These are phyloP conservation scores for Skeletonema marinoi DNA, from an alignment of 108 stramenopile species.

Conservation along the genomic window DNA sequence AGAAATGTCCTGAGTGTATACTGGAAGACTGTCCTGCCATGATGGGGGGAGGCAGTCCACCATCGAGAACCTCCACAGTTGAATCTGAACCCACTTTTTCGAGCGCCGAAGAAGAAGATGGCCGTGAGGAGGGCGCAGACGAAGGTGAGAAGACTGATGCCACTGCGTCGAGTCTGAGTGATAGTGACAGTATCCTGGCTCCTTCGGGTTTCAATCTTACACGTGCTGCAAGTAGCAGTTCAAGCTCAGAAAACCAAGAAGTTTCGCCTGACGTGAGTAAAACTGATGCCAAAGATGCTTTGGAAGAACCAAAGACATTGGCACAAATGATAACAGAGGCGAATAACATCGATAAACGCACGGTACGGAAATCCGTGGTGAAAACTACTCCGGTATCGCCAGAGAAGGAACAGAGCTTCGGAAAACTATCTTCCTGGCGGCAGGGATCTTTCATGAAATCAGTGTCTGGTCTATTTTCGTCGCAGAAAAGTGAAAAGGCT, in stretches of 20 bases:
- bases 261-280: background rate
- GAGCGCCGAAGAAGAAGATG: background rate
- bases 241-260: background rate
- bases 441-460: slow-evolving; percentile 37
- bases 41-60: slow-evolving; percentile 3
- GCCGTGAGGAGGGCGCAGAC: background rate
- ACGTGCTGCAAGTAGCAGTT: background rate
- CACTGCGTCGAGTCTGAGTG: background rate
- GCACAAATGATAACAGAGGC: slow-evolving; percentile 47
- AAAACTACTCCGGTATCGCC: slow-evolving; percentile 5
- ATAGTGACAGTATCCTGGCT: background rate
- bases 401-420: background rate
- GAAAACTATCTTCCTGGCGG: slow-evolving; percentile 12
- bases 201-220: background rate
- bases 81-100: background rate
- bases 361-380: slow-evolving; percentile 4
- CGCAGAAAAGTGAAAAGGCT: slow-evolving; percentile 14
- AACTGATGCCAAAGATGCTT: background rate
- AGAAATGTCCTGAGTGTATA: slow-evolving; percentile 48
- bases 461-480: slow-evolving; percentile 26
- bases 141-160: background rate
- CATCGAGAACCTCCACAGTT: background rate
- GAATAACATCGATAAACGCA: slow-evolving; percentile 29
- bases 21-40: slow-evolving; percentile 41
- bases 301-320: slow-evolving; percentile 23